Evolutionary conservation across 495 filamentous ascomycete species (phyloP).

Genomic region (Choiromyces venosus): DNA sequence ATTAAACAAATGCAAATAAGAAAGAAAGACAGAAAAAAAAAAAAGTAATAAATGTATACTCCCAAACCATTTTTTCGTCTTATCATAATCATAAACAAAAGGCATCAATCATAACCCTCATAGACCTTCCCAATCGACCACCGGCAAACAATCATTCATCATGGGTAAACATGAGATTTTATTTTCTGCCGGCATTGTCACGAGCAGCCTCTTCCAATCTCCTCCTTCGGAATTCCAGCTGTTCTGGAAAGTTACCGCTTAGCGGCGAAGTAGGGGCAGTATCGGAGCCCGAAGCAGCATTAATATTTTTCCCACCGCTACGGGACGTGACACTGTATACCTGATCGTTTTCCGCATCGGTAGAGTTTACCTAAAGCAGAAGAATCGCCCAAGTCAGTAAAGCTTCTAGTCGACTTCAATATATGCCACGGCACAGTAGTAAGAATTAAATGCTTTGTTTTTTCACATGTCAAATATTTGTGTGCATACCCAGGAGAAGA

Average conservation of each 20-base stretch:
- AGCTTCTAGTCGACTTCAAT: no score
- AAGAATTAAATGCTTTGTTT: background rate
- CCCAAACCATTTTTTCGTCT: background rate
- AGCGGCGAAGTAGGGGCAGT: slow-evolving; percentile 38
- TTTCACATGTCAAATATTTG: background rate
- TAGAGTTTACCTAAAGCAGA: slow-evolving; percentile 1
- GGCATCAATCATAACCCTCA: background rate
- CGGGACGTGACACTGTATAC: background rate
- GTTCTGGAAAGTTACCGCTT: slow-evolving; percentile 37
- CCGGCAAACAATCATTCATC: background rate
- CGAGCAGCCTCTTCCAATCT: slow-evolving; percentile 37
- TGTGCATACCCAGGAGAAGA: slow-evolving; percentile 34
- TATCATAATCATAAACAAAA: background rate
- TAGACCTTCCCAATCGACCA: background rate
- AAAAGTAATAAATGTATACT: background rate
- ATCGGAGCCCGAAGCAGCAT: slow-evolving; percentile 2
- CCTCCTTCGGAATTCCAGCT: slow-evolving; percentile 33
- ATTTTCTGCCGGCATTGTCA: slow-evolving; percentile 10
- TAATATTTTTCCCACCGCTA: background rate
- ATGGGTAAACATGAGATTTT: background rate
- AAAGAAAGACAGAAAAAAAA: background rate
- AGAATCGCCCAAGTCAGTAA: background rate
- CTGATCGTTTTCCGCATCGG: background rate
- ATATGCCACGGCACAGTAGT: no score
- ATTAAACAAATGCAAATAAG: background rate